A percentile compares a stretch with the other conserved stretches of the same genome.
Evolutionary conservation across 2,329 filamentous ascomycete species (phyloP).

Genomic region (Emergomyces pasteurianus): DNA sequence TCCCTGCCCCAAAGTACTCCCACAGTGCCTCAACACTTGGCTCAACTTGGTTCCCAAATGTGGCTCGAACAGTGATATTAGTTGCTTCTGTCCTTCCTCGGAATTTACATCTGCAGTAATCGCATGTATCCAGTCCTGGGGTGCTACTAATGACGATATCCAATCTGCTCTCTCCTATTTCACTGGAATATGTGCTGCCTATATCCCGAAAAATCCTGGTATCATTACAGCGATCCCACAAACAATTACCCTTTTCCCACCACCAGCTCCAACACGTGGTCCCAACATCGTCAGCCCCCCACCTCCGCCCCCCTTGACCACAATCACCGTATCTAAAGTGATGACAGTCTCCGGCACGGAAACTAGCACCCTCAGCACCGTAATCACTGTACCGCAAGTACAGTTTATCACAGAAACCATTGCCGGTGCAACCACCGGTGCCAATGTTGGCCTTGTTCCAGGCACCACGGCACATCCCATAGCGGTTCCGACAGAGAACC

Average conservation of each 20-base stretch:
- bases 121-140: conserved; percentile 68
- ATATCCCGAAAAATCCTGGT: conserved; percentile 65
- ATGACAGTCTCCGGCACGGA: conserved; percentile 8
- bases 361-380: conserved; percentile 20
- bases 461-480: conserved; percentile 8
- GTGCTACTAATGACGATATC: conserved; percentile 52
- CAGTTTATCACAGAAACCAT: conserved; percentile 26
- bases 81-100: conserved; percentile 76
- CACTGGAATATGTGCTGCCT: conserved; percentile 76
- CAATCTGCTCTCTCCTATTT: conserved; percentile 67
- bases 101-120: conserved; percentile 70
- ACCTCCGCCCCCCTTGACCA: conserved; percentile 24
- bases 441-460: conserved; percentile 24
- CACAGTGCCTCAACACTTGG: conserved; percentile 88
- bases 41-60: conserved; percentile 56
- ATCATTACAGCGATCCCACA: conserved; percentile 65
- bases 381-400: conserved; percentile 35
- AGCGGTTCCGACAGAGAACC: conserved; percentile 7
- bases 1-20: conserved; percentile 57
- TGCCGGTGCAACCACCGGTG: conserved; percentile 12
- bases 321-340: conserved; percentile 27
- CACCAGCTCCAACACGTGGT: conserved; percentile 38
- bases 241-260: conserved; percentile 42
- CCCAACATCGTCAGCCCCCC: conserved; percentile 17
- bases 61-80: conserved; percentile 67